Evolutionary conservation across 2,329 filamentous ascomycete genomes (phyloP).

Genomic region (Ceratocystis alfenasii): DNA sequence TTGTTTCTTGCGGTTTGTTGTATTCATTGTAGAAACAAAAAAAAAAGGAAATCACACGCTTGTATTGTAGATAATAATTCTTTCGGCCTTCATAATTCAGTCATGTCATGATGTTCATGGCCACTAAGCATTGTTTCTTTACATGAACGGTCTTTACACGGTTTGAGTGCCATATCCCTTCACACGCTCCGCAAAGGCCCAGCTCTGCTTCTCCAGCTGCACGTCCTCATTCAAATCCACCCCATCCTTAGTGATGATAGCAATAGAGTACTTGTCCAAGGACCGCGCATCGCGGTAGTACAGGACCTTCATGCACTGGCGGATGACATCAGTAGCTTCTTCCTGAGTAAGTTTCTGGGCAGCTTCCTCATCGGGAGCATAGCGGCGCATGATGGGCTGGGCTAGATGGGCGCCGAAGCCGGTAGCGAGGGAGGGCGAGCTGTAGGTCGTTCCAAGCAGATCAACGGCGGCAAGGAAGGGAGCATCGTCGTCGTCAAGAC

Average conservation of each 20-base stretch:
- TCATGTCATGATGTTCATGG: neutral
- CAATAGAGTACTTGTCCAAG: conserved; percentile 82
- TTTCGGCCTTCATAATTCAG: conserved; percentile 5
- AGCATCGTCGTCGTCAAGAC: conserved; percentile 63
- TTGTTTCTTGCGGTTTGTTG: neutral
- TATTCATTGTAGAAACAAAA: neutral
- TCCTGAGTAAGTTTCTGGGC: conserved; percentile 62
- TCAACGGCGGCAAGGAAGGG: conserved; percentile 90
- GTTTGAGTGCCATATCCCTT: conserved; percentile 86
- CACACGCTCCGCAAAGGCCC: conserved; percentile 93
- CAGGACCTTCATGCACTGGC: conserved; percentile 95
- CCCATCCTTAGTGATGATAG: conserved; percentile 78
- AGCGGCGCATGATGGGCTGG: conserved; percentile 74
- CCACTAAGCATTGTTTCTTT: neutral
- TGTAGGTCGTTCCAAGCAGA: conserved; percentile 84
- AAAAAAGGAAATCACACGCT: conserved; percentile 18
- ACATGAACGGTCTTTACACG: conserved; percentile 32
- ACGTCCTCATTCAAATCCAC: conserved; percentile 74
- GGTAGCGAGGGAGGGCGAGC: conserved; percentile 76
- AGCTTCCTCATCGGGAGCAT: conserved; percentile 73
- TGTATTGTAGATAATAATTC: conserved; percentile 18
- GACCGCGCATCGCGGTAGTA: conserved; percentile 95
- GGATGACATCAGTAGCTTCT: conserved; percentile 65
- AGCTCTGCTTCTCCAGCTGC: conserved; percentile 89
- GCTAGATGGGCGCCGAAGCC: conserved; percentile 90